phyloP scores from a whole-genome alignment of 306 rosid species.

The Glycine latifolia region DNA sequence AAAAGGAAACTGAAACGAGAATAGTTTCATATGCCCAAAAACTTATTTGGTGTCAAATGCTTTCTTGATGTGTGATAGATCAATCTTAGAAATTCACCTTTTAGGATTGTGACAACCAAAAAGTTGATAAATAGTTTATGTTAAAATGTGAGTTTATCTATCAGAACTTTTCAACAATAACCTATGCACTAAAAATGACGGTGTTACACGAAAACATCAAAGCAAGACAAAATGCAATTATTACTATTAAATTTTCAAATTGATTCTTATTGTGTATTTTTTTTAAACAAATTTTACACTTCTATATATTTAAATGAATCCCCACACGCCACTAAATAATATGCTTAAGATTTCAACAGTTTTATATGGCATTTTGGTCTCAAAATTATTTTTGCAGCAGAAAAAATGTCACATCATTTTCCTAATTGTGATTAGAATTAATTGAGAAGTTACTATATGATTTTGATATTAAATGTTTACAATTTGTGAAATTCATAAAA shows the following conservation, averaged over 20 bases:
- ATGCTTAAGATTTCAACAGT: background rate
- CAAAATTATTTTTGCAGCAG: background rate
- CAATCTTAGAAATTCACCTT: slow-evolving; percentile 38
- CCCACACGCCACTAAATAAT: background rate
- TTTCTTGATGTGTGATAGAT: slow-evolving; percentile 41
- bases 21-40: slow-evolving; percentile 49
- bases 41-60: slow-evolving; percentile 40
- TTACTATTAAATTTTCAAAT: background rate
- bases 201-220: background rate
- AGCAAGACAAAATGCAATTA: background rate
- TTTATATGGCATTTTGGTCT: background rate
- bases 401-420: background rate
- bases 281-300: no score
- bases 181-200: background rate
- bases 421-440: background rate
- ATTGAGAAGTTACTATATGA: background rate
- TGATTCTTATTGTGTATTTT: no score
- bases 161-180: background rate
- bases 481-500: background rate
- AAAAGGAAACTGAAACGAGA: slow-evolving; percentile 42
- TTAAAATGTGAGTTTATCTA: background rate
- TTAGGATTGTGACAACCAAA: background rate
- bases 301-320: no score
- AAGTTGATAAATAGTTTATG: background rate
- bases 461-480: no score